Evolutionary conservation across 257 asterid genomes (phyloP), one percentile per base, ranked within the genome.

Genomic region (Petrea volubilis): DNA sequence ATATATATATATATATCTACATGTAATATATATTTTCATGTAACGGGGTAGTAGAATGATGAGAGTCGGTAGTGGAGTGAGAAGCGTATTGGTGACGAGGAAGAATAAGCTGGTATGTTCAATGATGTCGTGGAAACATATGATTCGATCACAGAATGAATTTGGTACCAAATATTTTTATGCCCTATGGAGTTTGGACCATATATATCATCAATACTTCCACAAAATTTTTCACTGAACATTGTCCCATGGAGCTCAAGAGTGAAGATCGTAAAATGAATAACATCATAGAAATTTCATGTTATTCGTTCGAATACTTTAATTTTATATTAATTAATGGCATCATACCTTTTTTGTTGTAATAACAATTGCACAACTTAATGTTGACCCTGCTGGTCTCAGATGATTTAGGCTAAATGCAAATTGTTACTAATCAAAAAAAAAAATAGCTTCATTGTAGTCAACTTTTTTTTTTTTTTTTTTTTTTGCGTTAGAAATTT

Each of bases 11-110:
- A 60, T 34, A 77, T 36, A 43, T 76, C 70, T 4, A 10, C 9
- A 10, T 34, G 40, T 10, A 34, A 8, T 40, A 60, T n/a, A n/a
- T n/a, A n/a, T n/a, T n/a, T n/a, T n/a, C n/a, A n/a, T 38, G 73
- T 41, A 38, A 80, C 72, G 73, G 77, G 77, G 82, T 75, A 5
- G 38, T 3, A 59, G 18, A 81, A 83, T 86, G 84, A 86, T 86
- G 47, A 74, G 75, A 81, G 88, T 83, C 77, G 87, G 91, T 86
- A 84, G 91, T 81, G 83, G 85, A 65, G 79, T 65, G 75, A 53
- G 87, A 83, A 81, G 73, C 83, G 83, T 86, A 77, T 77, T 8
- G 53, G 57, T 83, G 70, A 86, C 84, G 79, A 82, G 79, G 58
- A 83, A 77, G 40, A 77, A 79, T 51, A 66, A 69, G 68, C 81